Base-by-base conservation (phyloP, 169 alveolate genomes). In the Prorocentrum cordatum region DNA sequence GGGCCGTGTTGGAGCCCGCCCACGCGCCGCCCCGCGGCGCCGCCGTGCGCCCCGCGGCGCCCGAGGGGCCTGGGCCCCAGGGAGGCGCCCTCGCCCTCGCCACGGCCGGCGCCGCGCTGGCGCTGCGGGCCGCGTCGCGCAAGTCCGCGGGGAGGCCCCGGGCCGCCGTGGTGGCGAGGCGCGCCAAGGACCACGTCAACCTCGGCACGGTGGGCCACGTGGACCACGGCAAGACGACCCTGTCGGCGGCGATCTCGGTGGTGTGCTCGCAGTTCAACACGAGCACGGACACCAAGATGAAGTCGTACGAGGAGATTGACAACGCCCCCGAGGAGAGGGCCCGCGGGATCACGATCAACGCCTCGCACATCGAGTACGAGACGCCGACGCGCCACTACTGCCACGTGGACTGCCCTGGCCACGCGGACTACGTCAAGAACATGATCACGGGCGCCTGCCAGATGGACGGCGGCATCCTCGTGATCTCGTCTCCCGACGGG, bases 331-430 rank as follows among this genome's bases (percentile, higher is more conserved):
- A 97, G 90, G 99, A 97, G 79, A 96, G 95, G 70, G 96, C 96
- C 68, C 94, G 99, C 73, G 98, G 98, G 54, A 97, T 97, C 75
- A 97, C 99, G 38, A 96, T 97, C 92, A 95, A 96, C 92, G 94
- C 97, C 58, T 95, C 99, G 1, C 97, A 95, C 91, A 95, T 95
- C 7, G 97, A 95, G 91, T 95, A 95, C 90, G 96, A 95, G 91
- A 66, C 91, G 24, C 61, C 26, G 22, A 45, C 93, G 58, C 82
- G 98, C 71, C 99, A 97, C 93, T 96, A 96, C 91, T 97, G 98
- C 67, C 99, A 97, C 77, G 97, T 97, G 26, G 99, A 96, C 94
- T 97, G 99, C 93, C 99, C 99, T 18, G 99, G 99, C 24, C 99
- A 97, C 93, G 97, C 98, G 33, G 99, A 97, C 38, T 97, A 96